Evolutionary conservation across 352 stramenopile species (phyloP), one percentile per base, ranked within the genome.

Genomic region (Paralagenidium karlingii): DNA sequence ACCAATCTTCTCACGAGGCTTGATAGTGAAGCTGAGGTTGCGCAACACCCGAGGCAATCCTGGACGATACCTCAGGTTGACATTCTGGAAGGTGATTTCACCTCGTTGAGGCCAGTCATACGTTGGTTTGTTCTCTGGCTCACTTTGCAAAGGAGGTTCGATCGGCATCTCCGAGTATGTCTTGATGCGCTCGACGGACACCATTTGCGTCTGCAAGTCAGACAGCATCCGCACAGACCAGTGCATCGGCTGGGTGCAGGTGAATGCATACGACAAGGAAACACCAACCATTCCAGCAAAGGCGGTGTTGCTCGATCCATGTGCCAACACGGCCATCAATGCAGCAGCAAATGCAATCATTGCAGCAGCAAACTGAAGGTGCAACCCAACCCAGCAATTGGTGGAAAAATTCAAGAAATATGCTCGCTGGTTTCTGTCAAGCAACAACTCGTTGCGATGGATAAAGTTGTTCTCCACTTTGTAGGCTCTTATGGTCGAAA

Each of bases 321-420:
- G 8, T 90, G 43, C 51, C 73, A 93, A 41, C 91, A 96, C 25
- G 46, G 20, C n/a, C 26, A 16, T 33, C 52, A 96, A 61, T 15
- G 84, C 81, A 8, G 96, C 69, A 11, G 66, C 68, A 22, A 80
- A 70, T 9, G 96, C 87, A 43, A 98, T 92, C n/a, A 94, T 24
- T 8, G 91, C 71, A 1, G 70, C 69, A 3, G 90, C 48, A n/a
- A 56, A 57, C 30, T 85, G 89, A 9, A 99, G 64, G 7, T 95
- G 76, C 32, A 99, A 68, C 5, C 81, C 89, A 5, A 99, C 59
- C 94, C 94, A 99, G 29, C 92, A 93, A 47, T 97, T 97, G 20
- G 94, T 79, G 18, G 79, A 46, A 49, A 94, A 94, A 12, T 89
- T 71, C 8, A 92, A 54, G 45, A 94, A 76, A 45, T 97, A 98